Base-by-base conservation (phyloP, 2,329 filamentous ascomycete genomes). In the Colletotrichum coccodes region DNA sequence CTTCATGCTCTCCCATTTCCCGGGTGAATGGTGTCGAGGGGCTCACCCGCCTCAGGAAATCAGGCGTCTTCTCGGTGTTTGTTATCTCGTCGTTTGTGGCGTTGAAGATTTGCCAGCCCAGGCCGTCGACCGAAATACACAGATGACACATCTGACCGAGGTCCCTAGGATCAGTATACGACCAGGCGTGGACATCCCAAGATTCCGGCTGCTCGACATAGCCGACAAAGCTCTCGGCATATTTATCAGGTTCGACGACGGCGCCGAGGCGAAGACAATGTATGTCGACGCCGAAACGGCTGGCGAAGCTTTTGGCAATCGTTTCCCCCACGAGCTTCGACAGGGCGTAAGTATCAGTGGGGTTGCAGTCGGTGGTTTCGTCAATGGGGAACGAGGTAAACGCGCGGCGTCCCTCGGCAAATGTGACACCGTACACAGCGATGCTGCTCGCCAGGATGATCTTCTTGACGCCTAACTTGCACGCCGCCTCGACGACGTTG, bases 91-190 rank as follows among this genome's bases (percentile, higher is more conserved):
- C 84, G 73, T 91, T 91, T 0, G 87, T 89, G 2, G 88, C 89
- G 73, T 91, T 91, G 77, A 91, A 91, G 0, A 90, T 79, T 73
- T 91, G 87, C 72, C 89, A 91, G 0, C 89, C 89, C 11, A 91
- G 73, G 0, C 86, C 87, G 73, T 83, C 82, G 71, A 84, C 86
- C 68, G 83, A 71, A 5, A 90, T 81, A 21, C 81, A 84, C 9
- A 86, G 73, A 70, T 90, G 80, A 73, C 87, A 90, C 64, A 91
- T 90, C 76, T 88, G 86, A 0, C 88, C 89, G 3, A 91, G 75
- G 72, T 91, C 89, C 4, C 88, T 77, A 0, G 87, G 87, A 74
- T 91, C 89, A 26, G 88, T 89, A 74, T 91, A 91, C 26, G 82
- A 85, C 89, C 89, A 91, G 0, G 86, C 89, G 74, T 90, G 89